Conservation (phyloP, 2,329 filamentous ascomycete genomes). For the Botrytis tulipae region DNA sequence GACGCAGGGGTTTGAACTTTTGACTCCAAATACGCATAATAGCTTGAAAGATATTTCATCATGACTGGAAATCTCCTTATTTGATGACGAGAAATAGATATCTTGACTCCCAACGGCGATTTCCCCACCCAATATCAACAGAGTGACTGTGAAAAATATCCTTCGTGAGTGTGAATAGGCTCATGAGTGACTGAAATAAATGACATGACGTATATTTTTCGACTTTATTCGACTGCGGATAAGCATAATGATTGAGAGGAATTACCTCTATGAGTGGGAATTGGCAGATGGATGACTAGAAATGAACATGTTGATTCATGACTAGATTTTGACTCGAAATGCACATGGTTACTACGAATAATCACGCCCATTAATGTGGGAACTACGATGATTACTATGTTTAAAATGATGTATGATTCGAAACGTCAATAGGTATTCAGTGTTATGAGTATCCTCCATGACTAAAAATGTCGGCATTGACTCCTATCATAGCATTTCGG, state of each 20-base stretch:
- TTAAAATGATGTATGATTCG: not conserved
- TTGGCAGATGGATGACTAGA: not conserved
- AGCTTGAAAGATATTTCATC: not conserved
- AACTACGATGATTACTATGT: not conserved
- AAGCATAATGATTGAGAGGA: not conserved
- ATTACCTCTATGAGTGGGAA: not conserved
- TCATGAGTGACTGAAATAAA: not conserved
- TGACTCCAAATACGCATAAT: not conserved
- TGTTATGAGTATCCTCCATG: not conserved
- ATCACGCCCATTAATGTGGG: no score
- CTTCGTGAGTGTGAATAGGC: not conserved
- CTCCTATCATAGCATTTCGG: not conserved
- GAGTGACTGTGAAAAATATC: not conserved
- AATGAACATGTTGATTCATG: not conserved
- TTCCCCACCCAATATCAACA: not conserved
- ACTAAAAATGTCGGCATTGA: not conserved
- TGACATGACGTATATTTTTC: not conserved
- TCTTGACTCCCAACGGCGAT: not conserved
- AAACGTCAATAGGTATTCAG: not conserved
- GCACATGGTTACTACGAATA: no score
- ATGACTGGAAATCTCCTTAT: not conserved
- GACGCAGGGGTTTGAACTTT: no score
- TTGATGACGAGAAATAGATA: not conserved
- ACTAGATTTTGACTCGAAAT: not conserved
- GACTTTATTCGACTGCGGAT: not conserved